These are phyloP conservation scores for Inonotus obliquus DNA, from an alignment of 1,284 basidiomycete species.

Conservation along the genomic window DNA sequence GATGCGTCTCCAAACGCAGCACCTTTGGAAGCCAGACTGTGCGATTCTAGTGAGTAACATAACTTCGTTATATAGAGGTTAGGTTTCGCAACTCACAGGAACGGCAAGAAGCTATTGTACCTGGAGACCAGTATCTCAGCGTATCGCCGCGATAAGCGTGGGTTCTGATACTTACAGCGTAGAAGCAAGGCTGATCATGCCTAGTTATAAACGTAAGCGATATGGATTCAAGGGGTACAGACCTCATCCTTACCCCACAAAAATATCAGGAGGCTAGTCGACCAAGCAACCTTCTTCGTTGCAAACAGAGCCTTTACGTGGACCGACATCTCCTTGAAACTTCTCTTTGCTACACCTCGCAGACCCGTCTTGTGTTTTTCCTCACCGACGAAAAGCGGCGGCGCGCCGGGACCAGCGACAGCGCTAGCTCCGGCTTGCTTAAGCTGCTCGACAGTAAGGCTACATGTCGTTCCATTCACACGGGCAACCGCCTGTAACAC, in stretches of 20 bases:
- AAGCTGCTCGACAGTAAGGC: conserved; percentile 40
- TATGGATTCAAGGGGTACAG: neutral
- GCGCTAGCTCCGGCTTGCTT: conserved; percentile 24
- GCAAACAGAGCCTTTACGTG: conserved; percentile 54
- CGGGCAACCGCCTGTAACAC: conserved; percentile 55
- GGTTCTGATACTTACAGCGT: conserved; percentile 35
- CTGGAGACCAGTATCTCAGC: neutral
- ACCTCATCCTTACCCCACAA: conserved; percentile 41
- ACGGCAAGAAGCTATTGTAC: conserved; percentile 51
- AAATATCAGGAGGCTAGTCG: conserved; percentile 49
- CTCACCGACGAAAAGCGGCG: conserved; percentile 1
- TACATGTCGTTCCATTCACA: conserved; percentile 46
- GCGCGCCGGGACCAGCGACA: neutral
- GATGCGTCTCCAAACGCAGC: conserved; percentile 44
- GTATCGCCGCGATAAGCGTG: neutral
- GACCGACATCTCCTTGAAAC: conserved; percentile 31
- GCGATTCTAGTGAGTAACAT: neutral
- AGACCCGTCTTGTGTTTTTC: conserved; percentile 21
- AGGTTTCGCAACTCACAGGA: conserved; percentile 34
- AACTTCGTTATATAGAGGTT: neutral
- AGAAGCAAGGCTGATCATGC: conserved; percentile 57
- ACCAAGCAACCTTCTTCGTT: conserved; percentile 52
- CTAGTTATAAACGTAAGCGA: conserved; percentile 25
- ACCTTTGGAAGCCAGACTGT: conserved; percentile 43
- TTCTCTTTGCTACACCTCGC: conserved; percentile 30